phyloP scores from a whole-genome alignment of 345 rosid species.

The Cardamine occulta region DNA sequence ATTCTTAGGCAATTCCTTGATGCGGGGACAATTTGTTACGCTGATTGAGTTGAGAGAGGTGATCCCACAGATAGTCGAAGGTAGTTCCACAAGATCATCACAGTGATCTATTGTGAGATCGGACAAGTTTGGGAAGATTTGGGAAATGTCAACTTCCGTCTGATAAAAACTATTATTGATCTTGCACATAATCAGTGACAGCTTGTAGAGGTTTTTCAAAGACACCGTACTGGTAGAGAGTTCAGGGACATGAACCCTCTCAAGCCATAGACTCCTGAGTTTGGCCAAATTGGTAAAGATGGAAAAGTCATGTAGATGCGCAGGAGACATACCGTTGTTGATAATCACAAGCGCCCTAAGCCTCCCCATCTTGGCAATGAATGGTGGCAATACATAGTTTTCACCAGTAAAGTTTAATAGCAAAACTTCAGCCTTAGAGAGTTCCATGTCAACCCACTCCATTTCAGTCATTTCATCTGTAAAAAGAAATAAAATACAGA shows the following conservation, averaged over 20 bases:
- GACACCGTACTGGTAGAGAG: constrained; percentile 50
- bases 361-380: constrained; percentile 65
- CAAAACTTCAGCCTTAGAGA: constrained; percentile 90
- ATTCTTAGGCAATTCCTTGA: constrained; percentile 55
- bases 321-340: constrained; percentile 58
- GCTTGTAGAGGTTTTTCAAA: constrained; percentile 53
- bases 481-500: not conserved
- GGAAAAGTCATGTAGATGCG: constrained; percentile 59
- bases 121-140: constrained; percentile 60
- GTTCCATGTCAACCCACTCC: constrained; percentile 84
- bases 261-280: constrained; percentile 85
- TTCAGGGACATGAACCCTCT: constrained; percentile 63
- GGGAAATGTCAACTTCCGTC: constrained; percentile 52
- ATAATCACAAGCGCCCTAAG: constrained; percentile 78
- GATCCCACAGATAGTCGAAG: constrained; percentile 56
- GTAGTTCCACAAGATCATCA: constrained; percentile 65
- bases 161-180: constrained; percentile 56
- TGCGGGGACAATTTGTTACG: constrained; percentile 80
- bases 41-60: constrained; percentile 64
- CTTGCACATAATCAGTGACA: constrained; percentile 76
- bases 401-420: constrained; percentile 67
- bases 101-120: constrained; percentile 86
- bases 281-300: constrained; percentile 55
- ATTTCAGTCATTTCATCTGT: constrained; percentile 79
- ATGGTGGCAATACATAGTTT: constrained; percentile 79